Evolutionary conservation across 2,329 filamentous ascomycete species (phyloP).

Genomic region (Fusarium devonianum): DNA sequence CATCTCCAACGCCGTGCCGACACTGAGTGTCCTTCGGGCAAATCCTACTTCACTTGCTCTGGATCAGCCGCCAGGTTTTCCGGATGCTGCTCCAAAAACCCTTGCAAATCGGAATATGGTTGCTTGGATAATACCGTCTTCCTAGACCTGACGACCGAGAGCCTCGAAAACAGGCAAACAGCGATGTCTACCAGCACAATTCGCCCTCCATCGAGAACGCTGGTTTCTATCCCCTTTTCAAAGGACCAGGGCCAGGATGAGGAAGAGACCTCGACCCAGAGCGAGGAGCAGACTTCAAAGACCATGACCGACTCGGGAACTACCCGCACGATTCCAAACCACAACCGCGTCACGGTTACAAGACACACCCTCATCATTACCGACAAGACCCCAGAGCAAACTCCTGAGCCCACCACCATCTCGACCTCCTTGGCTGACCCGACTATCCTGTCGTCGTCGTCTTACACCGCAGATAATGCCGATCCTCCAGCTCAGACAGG

Average conservation of each 20-base stretch:
- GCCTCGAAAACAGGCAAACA: no score
- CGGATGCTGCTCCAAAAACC: conserved; percentile 56
- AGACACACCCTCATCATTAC: conserved; percentile 46
- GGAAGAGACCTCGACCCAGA: not conserved
- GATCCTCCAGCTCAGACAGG: conserved; percentile 22
- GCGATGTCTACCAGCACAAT: conserved; percentile 10
- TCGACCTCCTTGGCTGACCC: conserved; percentile 11
- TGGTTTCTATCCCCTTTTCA: not conserved
- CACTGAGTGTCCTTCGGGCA: conserved; percentile 42
- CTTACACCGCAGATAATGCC: conserved; percentile 3
- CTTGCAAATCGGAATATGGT: conserved; percentile 49
- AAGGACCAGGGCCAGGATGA: conserved; percentile 4
- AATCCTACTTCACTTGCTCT: conserved; percentile 49
- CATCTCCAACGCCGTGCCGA: conserved; percentile 9
- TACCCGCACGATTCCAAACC: conserved; percentile 48
- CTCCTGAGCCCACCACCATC: conserved; percentile 11
- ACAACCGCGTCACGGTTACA: conserved; percentile 46
- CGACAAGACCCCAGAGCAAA: conserved; percentile 33
- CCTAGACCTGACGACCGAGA: not conserved
- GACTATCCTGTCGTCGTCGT: conserved; percentile 11
- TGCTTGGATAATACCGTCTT: conserved; percentile 24
- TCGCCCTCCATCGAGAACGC: not conserved
- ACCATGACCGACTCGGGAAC: conserved; percentile 48
- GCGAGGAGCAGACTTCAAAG: conserved; percentile 13
- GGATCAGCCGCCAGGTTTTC: conserved; percentile 45